Conservation (phyloP, 2,329 filamentous ascomycete genomes). For the Boeremia lycopersici region DNA sequence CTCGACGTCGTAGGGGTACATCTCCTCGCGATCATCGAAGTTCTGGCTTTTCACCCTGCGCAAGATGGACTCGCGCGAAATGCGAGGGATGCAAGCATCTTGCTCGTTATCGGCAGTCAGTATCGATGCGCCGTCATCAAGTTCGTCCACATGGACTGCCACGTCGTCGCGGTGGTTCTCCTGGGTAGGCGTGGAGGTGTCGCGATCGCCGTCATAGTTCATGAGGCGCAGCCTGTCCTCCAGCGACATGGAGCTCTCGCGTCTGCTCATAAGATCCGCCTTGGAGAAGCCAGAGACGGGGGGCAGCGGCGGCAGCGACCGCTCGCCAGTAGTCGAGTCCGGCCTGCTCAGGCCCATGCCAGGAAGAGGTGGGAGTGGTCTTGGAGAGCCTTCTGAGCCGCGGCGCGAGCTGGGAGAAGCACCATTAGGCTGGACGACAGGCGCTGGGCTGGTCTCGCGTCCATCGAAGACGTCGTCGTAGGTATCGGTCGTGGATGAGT, state of each 20-base stretch:
- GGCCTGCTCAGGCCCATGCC: conserved; percentile 59
- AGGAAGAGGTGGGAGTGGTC: conserved; percentile 86
- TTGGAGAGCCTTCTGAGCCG: conserved; percentile 80
- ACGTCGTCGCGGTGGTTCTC: conserved; percentile 37
- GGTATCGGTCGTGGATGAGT: conserved; percentile 58
- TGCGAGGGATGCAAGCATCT: conserved; percentile 74
- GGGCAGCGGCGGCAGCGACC: conserved; percentile 75
- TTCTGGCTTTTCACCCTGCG: conserved; percentile 76
- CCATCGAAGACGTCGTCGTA: conserved; percentile 72
- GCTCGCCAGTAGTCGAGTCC: conserved; percentile 66
- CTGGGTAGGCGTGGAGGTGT: conserved; percentile 45
- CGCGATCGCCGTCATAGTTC: conserved; percentile 70
- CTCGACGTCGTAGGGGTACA: conserved; percentile 47
- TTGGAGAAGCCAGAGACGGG: conserved; percentile 71
- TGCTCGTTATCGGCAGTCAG: conserved; percentile 24
- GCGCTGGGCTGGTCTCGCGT: conserved; percentile 69
- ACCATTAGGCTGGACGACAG: conserved; percentile 56
- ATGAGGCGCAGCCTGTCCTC: conserved; percentile 87
- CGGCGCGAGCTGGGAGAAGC: conserved; percentile 59
- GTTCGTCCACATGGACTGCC: conserved; percentile 44
- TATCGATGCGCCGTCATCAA: conserved; percentile 29
- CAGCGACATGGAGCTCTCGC: conserved; percentile 75
- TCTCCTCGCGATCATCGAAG: conserved; percentile 57
- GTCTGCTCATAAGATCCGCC: conserved; percentile 77
- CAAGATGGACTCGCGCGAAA: conserved; percentile 92